Percentiles rank a stretch among this genome's conserved stretches.
phyloP scores from a whole-genome alignment of 2,329 filamentous ascomycete genomes.

The Fusarium equiseti region DNA sequence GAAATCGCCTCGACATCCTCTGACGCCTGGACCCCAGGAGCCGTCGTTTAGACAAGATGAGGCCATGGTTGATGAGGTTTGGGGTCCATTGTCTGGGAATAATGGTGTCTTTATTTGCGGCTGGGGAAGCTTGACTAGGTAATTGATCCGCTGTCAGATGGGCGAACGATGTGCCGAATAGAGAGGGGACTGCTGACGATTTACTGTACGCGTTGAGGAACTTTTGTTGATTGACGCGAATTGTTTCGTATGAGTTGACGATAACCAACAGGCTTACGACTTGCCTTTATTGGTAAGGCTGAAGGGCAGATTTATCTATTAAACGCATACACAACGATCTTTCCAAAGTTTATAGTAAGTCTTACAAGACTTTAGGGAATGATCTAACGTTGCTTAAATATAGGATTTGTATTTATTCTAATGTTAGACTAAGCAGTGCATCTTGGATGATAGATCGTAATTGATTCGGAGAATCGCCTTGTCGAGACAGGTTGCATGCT shows the following conservation, averaged over 20 bases:
- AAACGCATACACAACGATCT: background rate
- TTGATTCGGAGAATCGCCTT: background rate
- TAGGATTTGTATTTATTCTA: fast-evolving
- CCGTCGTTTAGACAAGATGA: constrained; percentile 52
- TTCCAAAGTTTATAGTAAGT: background rate
- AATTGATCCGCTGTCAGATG: constrained; percentile 24
- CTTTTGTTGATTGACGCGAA: background rate
- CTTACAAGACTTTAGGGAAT: background rate
- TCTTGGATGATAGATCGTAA: background rate
- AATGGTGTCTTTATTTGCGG: background rate
- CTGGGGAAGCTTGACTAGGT: background rate
- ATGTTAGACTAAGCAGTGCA: background rate
- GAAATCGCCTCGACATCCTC: constrained; percentile 61
- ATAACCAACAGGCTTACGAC: background rate
- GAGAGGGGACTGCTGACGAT: background rate
- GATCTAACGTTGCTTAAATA: background rate
- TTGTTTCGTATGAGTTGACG: background rate
- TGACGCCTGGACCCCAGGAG: constrained; percentile 59
- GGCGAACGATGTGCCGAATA: constrained; percentile 19
- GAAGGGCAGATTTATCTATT: background rate
- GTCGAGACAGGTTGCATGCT: fast-evolving
- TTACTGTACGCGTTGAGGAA: constrained; percentile 1
- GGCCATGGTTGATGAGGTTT: constrained; percentile 27
- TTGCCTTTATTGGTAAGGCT: background rate
- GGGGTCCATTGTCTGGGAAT: background rate